Conservation (phyloP, 2,329 filamentous ascomycete species). For the Sarocladium oryzae region DNA sequence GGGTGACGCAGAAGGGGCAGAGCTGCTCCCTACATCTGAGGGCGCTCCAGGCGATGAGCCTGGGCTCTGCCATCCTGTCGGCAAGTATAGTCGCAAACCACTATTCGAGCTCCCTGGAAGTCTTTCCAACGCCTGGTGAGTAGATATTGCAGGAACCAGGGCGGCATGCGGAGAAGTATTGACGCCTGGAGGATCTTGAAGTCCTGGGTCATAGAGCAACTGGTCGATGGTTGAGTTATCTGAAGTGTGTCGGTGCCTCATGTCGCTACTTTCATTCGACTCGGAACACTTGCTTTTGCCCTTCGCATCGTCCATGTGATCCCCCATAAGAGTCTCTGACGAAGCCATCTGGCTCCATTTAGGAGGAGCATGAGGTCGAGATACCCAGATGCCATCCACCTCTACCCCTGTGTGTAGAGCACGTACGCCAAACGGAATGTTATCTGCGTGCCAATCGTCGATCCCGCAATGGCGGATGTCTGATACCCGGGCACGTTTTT, state of each 20-base stretch:
- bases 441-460: slow-evolving; percentile 32
- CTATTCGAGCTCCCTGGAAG: neutral
- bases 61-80: neutral
- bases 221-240: neutral
- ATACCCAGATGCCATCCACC: slow-evolving; percentile 80
- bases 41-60: neutral
- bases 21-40: no score
- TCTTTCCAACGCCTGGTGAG: neutral
- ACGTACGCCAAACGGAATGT: slow-evolving; percentile 79
- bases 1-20: no score
- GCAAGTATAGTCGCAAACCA: slow-evolving; percentile 2
- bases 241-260: slow-evolving; percentile 16
- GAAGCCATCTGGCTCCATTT: slow-evolving; percentile 18
- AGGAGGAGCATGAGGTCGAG: slow-evolving; percentile 38
- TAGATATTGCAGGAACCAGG: neutral
- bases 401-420: slow-evolving; percentile 79
- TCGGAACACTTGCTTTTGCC: neutral
- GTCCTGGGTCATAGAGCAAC: neutral
- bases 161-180: neutral
- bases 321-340: slow-evolving; percentile 18
- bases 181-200: neutral
- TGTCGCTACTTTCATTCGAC: neutral
- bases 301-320: neutral
- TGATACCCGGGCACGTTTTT: slow-evolving; percentile 48
- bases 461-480: slow-evolving; percentile 52